These are phyloP conservation scores for Apiospora malaysiana DNA, from an alignment of 2,329 filamentous ascomycete genomes.

Conservation along the genomic window DNA sequence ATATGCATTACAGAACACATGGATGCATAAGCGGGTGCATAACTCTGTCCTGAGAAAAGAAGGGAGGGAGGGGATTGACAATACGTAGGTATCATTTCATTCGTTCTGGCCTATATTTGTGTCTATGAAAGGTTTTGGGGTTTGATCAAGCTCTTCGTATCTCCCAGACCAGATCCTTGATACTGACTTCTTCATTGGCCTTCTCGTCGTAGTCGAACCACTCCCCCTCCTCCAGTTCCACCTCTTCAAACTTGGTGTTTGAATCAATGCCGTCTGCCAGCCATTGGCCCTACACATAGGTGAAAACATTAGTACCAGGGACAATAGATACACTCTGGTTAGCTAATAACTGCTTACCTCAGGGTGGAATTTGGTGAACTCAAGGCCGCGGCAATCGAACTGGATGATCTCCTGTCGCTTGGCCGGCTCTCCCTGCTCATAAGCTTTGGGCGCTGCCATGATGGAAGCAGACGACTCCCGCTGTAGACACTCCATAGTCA, in stretches of 20 bases:
- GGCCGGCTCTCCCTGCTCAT: conserved; percentile 73
- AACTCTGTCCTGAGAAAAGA: neutral
- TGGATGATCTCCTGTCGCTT: conserved; percentile 82
- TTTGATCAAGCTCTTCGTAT: conserved; percentile 51
- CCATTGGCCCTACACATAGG: conserved; percentile 78
- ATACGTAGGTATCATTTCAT: neutral
- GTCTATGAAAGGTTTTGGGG: neutral
- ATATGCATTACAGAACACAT: neutral
- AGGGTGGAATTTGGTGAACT: conserved; percentile 88
- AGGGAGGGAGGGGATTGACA: neutral
- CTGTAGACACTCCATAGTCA: conserved; percentile 46
- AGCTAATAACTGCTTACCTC: conserved; percentile 63
- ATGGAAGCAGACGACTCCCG: conserved; percentile 87
- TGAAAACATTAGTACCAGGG: conserved; percentile 24
- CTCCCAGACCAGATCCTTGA: conserved; percentile 88
- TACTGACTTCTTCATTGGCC: conserved; percentile 86
- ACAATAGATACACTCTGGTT: neutral
- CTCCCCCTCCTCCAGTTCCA: conserved; percentile 87
- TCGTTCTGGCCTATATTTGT: neutral
- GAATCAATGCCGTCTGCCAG: conserved; percentile 82
- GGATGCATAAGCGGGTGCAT: neutral
- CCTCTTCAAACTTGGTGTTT: conserved; percentile 77
- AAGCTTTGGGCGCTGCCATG: conserved; percentile 73
- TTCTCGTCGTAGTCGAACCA: conserved; percentile 99
- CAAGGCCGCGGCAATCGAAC: conserved; percentile 91